Conservation (phyloP, 208 protist genomes). For the Trypanosoma melophagium region DNA sequence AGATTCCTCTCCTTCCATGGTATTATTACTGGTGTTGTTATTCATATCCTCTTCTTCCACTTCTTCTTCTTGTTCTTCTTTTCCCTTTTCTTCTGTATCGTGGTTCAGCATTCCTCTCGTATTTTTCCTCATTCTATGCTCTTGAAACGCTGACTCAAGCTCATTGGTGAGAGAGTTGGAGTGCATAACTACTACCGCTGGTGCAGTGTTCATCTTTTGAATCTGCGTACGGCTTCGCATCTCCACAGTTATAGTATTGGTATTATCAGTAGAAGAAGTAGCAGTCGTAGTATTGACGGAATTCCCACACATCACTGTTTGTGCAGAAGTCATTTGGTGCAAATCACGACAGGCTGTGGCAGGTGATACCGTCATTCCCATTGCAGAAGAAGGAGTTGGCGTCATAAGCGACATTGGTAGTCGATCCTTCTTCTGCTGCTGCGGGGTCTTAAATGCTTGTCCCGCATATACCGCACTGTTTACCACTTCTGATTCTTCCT, state of each 20-base stretch:
- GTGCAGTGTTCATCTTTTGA: background rate
- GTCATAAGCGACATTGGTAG: background rate
- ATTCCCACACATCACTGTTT: background rate
- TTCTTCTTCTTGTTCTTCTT: background rate
- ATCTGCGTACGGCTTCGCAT: background rate
- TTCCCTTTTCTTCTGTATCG: background rate
- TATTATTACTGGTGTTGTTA: background rate
- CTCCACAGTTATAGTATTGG: background rate
- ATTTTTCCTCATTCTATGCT: constrained; percentile 18
- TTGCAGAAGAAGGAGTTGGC: constrained; percentile 24
- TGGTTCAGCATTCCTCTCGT: constrained; percentile 2
- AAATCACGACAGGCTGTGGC: constrained; percentile 8
- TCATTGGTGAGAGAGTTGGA: constrained; percentile 23
- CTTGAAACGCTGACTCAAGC: constrained; percentile 28
- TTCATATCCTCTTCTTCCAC: background rate
- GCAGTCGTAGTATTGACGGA: background rate
- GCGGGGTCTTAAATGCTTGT: constrained; percentile 1
- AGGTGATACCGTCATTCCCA: constrained; percentile 31
- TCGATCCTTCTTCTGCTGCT: constrained; percentile 7
- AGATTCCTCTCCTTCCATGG: background rate
- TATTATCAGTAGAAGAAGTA: background rate
- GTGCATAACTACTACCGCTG: background rate
- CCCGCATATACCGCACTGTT: too few relatives aligned
- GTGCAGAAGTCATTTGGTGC: constrained; percentile 4
- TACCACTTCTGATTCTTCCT: background rate